Evolutionary conservation across 176 grass and related monocot genomes (phyloP).

Genomic region (Alloteropsis semialata): DNA sequence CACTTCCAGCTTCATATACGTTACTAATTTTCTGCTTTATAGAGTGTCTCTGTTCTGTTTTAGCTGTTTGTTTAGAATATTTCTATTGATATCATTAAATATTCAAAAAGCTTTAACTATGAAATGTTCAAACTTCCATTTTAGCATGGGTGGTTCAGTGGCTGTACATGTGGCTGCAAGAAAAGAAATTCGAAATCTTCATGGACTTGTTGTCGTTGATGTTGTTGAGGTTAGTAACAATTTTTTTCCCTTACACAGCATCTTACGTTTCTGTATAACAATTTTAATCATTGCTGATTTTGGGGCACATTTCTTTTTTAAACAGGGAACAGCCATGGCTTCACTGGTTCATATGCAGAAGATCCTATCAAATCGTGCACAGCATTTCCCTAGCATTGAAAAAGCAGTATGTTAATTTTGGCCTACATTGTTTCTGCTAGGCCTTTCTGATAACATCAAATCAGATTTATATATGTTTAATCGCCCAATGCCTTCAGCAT

Average conservation of each 20-base stretch:
- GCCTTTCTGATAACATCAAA: neutral
- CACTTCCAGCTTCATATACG: neutral
- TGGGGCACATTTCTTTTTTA: neutral
- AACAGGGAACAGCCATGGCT: slow-evolving; percentile 92
- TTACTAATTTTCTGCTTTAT: neutral
- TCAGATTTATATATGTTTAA: slow-evolving; percentile 26
- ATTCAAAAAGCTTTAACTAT: neutral
- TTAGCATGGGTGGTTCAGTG: slow-evolving; percentile 94
- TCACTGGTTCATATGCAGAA: slow-evolving; percentile 99
- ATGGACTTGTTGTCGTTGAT: slow-evolving; percentile 90
- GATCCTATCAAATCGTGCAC: slow-evolving; percentile 72
- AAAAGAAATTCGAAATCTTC: slow-evolving; percentile 63
- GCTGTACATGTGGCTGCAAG: slow-evolving; percentile 92
- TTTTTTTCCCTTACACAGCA: slow-evolving; percentile 36
- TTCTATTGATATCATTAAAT: neutral
- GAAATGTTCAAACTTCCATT: neutral
- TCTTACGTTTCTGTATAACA: neutral
- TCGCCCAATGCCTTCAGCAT: neutral
- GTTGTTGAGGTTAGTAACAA: slow-evolving; percentile 82
- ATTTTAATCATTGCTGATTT: slow-evolving; percentile 24
- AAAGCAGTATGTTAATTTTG: slow-evolving; percentile 73
- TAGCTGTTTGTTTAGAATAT: slow-evolving; percentile 2
- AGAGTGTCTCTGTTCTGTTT: neutral
- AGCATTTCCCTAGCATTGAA: slow-evolving; percentile 75
- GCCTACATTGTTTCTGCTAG: neutral